Conservation (phyloP, 495 filamentous ascomycete species). For the Daldinia childiae region DNA sequence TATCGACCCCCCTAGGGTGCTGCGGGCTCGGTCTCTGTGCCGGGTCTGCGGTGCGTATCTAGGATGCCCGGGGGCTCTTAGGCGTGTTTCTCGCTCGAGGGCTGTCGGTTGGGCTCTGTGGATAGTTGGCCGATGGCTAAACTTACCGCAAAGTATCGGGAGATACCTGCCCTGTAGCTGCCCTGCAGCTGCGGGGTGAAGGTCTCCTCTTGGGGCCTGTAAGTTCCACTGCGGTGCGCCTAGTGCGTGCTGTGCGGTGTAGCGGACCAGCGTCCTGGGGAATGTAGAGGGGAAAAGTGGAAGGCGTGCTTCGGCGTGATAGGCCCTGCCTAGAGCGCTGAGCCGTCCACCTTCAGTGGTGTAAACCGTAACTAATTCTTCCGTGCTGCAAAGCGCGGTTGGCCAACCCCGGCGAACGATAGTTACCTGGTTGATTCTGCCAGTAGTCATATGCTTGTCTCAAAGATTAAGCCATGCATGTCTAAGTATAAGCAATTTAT, state of each 20-base stretch:
- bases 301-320: constrained; percentile 3
- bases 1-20: constrained; percentile 20
- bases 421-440: no score
- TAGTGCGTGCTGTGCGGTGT: neutral
- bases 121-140: constrained; percentile 7
- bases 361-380: no score
- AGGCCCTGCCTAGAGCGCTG: constrained; percentile 1
- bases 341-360: no score
- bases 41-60: constrained; percentile 11
- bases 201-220: constrained; percentile 11
- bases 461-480: no score
- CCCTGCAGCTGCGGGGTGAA: neutral
- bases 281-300: constrained; percentile 11
- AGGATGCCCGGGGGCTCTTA: constrained; percentile 26
- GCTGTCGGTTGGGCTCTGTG: constrained; percentile 39
- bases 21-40: no score
- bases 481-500: no score
- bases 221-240: neutral
- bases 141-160: constrained; percentile 2
- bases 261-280: constrained; percentile 11
- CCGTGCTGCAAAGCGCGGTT: no score
- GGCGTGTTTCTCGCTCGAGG: constrained; percentile 37
- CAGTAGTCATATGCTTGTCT: no score
- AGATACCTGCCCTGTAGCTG: neutral
- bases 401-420: no score